These are phyloP conservation scores for Balakata baccata DNA, from an alignment of 345 rosid genomes.

Conservation along the genomic window DNA sequence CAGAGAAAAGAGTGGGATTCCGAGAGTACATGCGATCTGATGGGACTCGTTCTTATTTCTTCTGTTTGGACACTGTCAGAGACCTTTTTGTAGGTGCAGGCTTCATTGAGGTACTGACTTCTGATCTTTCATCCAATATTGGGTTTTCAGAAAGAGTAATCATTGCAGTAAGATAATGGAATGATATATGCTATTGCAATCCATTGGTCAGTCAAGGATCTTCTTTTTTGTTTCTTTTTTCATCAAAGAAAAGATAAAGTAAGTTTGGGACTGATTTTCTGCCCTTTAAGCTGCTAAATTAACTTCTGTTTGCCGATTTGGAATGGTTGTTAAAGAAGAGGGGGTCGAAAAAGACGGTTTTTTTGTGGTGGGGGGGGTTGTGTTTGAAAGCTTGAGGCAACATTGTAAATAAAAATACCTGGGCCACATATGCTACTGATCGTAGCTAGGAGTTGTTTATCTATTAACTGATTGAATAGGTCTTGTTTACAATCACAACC, in stretches of 20 bases:
- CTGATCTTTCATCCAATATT: background rate
- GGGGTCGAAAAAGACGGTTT: too few relatives aligned
- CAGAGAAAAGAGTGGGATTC: slow-evolving; percentile 65
- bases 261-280: too few relatives aligned
- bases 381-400: too few relatives aligned
- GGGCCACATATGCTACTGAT: too few relatives aligned
- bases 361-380: too few relatives aligned
- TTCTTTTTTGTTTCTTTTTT: background rate
- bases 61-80: slow-evolving; percentile 57
- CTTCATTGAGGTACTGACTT: slow-evolving; percentile 59
- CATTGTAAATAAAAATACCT: too few relatives aligned
- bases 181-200: background rate
- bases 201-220: background rate
- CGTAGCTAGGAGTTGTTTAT: background rate
- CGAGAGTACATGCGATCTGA: slow-evolving; percentile 75
- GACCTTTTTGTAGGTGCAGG: slow-evolving; percentile 62
- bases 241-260: too few relatives aligned
- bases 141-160: background rate
- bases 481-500: background rate
- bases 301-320: too few relatives aligned
- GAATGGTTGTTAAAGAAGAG: too few relatives aligned
- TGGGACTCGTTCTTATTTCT: slow-evolving; percentile 87
- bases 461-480: background rate
- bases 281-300: too few relatives aligned
- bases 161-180: background rate